Evolutionary conservation across 495 filamentous ascomycete genomes (phyloP), one percentile per base, ranked within the genome.

Genomic region (Penicillium paradoxum): DNA sequence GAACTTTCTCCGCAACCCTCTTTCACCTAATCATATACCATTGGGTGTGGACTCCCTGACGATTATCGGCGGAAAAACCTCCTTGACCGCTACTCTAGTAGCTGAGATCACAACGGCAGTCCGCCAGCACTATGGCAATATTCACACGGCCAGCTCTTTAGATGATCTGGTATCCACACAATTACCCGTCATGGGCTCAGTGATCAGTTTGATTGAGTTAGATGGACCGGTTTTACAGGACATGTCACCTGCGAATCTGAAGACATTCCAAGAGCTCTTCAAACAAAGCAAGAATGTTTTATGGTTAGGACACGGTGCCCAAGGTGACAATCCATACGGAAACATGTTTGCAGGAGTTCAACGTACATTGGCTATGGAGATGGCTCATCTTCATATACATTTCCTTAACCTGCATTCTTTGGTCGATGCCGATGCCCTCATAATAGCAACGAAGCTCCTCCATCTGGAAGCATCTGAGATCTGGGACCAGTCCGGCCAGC

Each of bases 161-260:
- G 21, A 46, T 15, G 59, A 63, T 17, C 39, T 65, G 6, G 29
- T 40, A 4, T 15, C 30, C 4, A 39, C 45, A 4, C 36, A 60
- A 1, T 22, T 59, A 17, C 55, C 57, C 11, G 52, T 61, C 0
- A 66, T 66, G 56, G 62, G 63, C 15, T 61, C 64, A 0, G 68
- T 80, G 1, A 50, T 83, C 18, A 70, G 61, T 49, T 54, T 83
- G 33, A 50, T 67, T 8, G 80, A 82, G 25, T 59, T 76, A 9
- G 69, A 76, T 54, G 61, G 64, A 6, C 66, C 73, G 0, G 57
- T 74, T 3, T 72, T 83, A 6, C 51, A 69, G n/a, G 50, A 55
- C 5, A 59, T 80, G n/a, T 64, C 63, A 4, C n/a, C 57, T 1
- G 8, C 32, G 15, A 49, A 43, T 0, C 15, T 63, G 32, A 55